Conservation (phyloP, 306 rosid genomes). For the Medicago truncatula region MtrunA17r5.0-ANR NC_053044.1:35075001-35075500, state of each 20-base stretch:
- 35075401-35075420: constrained; percentile 27
- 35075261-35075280: background rate
- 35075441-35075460: constrained; percentile 40
- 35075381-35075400: constrained; percentile 14
- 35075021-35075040: too few species aligned
- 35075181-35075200: background rate
- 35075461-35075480: constrained; percentile 3
- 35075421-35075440: constrained; percentile 36
- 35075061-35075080: too few species aligned
- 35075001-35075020: too few species aligned
- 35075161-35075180: background rate
- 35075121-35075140: background rate
- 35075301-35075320: background rate
- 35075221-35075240: background rate
- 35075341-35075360: constrained; percentile 10
- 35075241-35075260: background rate
- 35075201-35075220: background rate
- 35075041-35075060: too few species aligned
- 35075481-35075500: constrained; percentile 20
- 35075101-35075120: too few species aligned
- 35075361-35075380: background rate
- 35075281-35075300: constrained; percentile 9
- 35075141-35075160: background rate
- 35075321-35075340: constrained; percentile 32
- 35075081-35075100: too few species aligned